phyloP scores from a whole-genome alignment of 106 monocot species.

The Dioscorea zingiberensis region DNA sequence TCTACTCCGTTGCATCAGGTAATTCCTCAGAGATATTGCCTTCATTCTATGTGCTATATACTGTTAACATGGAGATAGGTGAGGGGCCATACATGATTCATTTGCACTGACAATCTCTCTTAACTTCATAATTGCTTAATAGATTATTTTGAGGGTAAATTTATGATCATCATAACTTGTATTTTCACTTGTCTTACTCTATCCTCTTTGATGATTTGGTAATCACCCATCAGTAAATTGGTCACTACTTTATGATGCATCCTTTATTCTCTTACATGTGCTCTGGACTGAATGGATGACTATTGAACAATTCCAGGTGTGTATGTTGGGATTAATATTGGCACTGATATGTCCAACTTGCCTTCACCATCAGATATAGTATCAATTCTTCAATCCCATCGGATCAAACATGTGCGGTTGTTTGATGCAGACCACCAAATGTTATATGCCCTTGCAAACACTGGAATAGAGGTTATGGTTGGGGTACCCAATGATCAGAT shows the following conservation, averaged over 20 bases:
- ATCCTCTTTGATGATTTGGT: too few relatives aligned
- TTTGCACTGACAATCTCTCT: too few relatives aligned
- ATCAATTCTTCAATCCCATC: conserved; percentile 56
- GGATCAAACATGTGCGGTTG: conserved; percentile 69
- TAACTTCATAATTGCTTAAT: too few relatives aligned
- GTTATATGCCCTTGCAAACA: conserved; percentile 69
- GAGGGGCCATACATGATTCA: too few relatives aligned
- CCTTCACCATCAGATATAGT: conserved; percentile 63
- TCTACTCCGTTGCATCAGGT: background rate
- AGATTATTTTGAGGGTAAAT: too few relatives aligned
- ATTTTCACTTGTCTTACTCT: too few relatives aligned
- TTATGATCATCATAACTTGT: too few relatives aligned
- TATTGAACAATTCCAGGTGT: conserved; percentile 28
- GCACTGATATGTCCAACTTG: conserved; percentile 42
- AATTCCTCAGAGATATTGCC: too few relatives aligned
- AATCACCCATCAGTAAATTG: background rate
- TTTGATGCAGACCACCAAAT: conserved; percentile 70
- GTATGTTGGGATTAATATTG: conserved; percentile 75
- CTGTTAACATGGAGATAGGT: too few relatives aligned
- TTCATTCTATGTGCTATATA: too few relatives aligned
- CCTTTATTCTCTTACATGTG: too few relatives aligned
- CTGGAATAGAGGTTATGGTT: conserved; percentile 86
- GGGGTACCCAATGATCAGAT: conserved; percentile 75
- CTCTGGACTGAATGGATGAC: background rate
- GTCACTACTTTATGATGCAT: background rate